phyloP scores from a whole-genome alignment of 495 filamentous ascomycete species.

The Neurospora sp. region DNA sequence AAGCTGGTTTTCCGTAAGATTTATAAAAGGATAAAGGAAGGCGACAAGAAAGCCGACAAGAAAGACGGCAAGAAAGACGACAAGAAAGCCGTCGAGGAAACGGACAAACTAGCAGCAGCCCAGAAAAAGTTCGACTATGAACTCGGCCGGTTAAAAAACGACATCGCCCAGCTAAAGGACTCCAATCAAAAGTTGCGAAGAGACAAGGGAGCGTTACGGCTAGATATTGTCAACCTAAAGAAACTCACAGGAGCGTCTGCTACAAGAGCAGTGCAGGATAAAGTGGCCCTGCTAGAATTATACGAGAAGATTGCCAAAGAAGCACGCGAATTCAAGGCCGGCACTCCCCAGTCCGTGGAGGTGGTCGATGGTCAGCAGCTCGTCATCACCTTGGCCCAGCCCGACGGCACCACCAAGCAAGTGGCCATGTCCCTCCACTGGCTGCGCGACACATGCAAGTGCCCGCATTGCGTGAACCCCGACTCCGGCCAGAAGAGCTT shows the following conservation, averaged over 20 bases:
- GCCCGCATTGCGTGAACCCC: constrained; percentile 60
- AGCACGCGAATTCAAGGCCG: background rate
- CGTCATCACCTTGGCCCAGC: background rate
- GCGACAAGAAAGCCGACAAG: background rate
- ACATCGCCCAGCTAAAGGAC: background rate
- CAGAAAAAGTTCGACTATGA: background rate
- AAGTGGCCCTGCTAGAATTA: background rate
- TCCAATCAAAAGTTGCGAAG: background rate
- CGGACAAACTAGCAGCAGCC: background rate
- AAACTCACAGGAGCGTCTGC: background rate
- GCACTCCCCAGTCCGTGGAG: background rate
- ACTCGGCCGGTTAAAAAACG: background rate
- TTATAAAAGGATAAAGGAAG: background rate
- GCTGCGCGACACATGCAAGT: constrained; percentile 71
- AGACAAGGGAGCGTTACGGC: background rate
- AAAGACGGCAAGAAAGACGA: background rate
- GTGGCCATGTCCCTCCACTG: constrained; percentile 26
- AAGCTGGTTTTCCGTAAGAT: background rate
- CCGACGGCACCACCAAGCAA: background rate
- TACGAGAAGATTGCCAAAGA: background rate
- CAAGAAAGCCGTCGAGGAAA: background rate
- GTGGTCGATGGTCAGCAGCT: background rate
- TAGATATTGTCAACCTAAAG: background rate
- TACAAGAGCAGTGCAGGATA: background rate
- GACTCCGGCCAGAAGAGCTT: constrained; percentile 78